These are phyloP conservation scores for Flaveria brownii DNA, from an alignment of 129 eudicot species.

Conservation along the genomic window DNA sequence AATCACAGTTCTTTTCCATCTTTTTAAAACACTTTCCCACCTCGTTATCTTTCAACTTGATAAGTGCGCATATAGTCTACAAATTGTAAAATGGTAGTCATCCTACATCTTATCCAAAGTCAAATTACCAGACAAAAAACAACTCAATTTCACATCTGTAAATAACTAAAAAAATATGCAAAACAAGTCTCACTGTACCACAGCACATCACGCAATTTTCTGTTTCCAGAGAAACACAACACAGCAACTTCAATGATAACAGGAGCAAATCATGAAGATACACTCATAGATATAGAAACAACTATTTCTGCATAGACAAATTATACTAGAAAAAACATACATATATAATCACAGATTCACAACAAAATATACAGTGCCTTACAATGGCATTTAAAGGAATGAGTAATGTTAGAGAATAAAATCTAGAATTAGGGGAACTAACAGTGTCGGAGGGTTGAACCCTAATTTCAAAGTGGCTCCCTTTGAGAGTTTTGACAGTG, in stretches of 20 bases:
- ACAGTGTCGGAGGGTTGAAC: constrained; percentile 91
- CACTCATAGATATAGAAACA: not conserved
- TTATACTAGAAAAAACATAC: no score
- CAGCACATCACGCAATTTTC: not conserved
- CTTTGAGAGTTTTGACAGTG: constrained; percentile 93
- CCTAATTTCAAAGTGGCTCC: constrained; percentile 94
- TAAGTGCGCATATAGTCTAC: not conserved
- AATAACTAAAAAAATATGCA: not conserved
- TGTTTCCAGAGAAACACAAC: no score
- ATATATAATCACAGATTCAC: not conserved
- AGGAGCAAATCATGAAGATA: not conserved
- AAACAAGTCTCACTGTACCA: not conserved
- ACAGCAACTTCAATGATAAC: not conserved
- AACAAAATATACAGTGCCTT: not conserved
- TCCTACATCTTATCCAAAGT: no score
- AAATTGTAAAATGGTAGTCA: not conserved
- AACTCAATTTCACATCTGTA: not conserved
- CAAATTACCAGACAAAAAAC: not conserved
- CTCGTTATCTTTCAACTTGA: constrained; percentile 8
- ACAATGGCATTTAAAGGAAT: not conserved
- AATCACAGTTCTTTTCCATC: not conserved
- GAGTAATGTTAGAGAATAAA: constrained; percentile 1
- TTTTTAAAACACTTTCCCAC: no score
- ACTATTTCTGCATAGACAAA: no score
- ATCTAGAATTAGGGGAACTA: constrained; percentile 32